phyloP scores from a whole-genome alignment of 805 yeast genomes.

The Saccharomyces jurei region DNA sequence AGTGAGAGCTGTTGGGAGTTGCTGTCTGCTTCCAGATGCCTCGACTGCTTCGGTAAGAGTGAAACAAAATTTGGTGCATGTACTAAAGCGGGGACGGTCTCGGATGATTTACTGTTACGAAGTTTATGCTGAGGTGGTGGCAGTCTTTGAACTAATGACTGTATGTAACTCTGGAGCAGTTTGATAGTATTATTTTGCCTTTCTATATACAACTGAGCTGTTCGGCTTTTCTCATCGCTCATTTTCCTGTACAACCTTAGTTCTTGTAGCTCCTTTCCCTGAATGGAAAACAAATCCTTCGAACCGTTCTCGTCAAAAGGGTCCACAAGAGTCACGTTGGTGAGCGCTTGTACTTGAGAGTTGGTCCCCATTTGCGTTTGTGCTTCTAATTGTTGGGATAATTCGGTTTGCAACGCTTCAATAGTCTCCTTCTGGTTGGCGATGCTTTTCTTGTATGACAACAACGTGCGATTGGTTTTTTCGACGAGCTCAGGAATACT shows the following conservation, averaged over 20 bases:
- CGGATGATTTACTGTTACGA: background rate
- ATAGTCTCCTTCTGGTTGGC: background rate
- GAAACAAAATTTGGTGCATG: background rate
- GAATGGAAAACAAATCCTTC: background rate
- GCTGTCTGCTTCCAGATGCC: background rate
- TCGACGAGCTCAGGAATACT: background rate
- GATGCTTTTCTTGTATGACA: background rate
- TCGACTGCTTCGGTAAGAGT: background rate
- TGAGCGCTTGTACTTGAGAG: background rate
- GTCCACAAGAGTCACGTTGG: background rate
- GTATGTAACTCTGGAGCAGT: background rate
- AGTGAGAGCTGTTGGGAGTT: background rate
- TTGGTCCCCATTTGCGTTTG: background rate
- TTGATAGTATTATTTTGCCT: background rate
- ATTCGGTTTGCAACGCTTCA: background rate
- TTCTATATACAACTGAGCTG: background rate
- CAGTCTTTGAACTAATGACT: background rate
- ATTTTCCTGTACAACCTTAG: background rate
- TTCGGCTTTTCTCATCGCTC: background rate
- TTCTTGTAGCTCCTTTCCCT: background rate
- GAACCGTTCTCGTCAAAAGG: background rate
- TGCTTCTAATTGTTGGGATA: background rate
- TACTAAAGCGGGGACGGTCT: background rate
- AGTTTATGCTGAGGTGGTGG: background rate
- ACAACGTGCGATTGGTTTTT: background rate